phyloP scores from a whole-genome alignment of 805 yeast genomes.

The Isabelozyma pseudorhagii region DNA sequence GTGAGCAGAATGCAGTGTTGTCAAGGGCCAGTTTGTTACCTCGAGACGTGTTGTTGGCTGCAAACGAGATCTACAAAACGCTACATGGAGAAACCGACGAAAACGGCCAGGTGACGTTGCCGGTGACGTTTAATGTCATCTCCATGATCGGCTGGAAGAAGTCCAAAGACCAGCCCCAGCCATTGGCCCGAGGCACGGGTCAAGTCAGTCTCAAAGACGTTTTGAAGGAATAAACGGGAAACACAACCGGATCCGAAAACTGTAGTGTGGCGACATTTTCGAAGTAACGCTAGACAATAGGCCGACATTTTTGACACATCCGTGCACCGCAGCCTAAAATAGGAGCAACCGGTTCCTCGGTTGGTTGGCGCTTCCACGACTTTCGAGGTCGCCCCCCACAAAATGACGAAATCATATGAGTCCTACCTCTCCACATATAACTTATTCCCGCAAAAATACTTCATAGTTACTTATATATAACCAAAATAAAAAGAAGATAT shows the following conservation, averaged over 20 bases:
- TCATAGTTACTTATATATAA: not conserved
- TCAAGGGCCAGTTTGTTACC: constrained; percentile 38
- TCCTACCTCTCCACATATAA: not conserved
- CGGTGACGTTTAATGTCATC: constrained; percentile 75
- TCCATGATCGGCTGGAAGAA: constrained; percentile 91
- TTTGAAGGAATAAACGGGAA: constrained; percentile 16
- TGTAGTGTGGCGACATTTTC: too few relatives aligned
- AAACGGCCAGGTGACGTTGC: constrained; percentile 47
- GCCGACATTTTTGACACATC: too few relatives aligned
- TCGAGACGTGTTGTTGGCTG: constrained; percentile 67
- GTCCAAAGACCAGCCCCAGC: constrained; percentile 65
- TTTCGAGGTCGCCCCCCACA: not conserved
- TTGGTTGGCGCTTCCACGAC: not conserved
- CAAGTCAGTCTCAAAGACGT: constrained; percentile 67
- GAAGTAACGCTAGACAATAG: too few relatives aligned
- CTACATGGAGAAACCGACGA: constrained; percentile 66
- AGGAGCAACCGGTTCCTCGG: not conserved
- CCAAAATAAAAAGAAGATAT: too few relatives aligned
- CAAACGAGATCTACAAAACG: constrained; percentile 68
- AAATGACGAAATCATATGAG: constrained; percentile 1
- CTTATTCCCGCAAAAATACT: not conserved
- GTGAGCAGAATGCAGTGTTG: constrained; percentile 74
- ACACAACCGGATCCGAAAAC: too few relatives aligned
- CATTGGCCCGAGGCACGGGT: constrained; percentile 70
- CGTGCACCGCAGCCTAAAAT: not conserved